Percentiles rank a stretch among this genome's conserved stretches.
Conservation (phyloP, 2,329 filamentous ascomycete species). For the Capronia epimyces region DNA sequence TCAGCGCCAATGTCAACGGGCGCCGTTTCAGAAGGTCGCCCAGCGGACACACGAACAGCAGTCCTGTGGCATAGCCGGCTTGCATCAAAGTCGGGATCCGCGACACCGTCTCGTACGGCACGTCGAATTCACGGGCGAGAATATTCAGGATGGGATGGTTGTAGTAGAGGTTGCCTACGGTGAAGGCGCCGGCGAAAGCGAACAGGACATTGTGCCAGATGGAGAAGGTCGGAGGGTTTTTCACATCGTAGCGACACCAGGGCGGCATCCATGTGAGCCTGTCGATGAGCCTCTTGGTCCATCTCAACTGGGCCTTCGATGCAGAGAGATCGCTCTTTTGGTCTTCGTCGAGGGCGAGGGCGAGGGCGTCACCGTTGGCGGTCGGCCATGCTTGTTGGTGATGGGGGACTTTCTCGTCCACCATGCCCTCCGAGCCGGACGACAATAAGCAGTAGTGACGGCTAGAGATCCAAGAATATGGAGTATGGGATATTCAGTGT, state of each 20-base stretch:
- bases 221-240: constrained; percentile 62
- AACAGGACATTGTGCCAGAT: constrained; percentile 57
- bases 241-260: constrained; percentile 62
- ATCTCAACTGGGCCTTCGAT: constrained; percentile 1
- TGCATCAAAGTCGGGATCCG: constrained; percentile 71
- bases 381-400: constrained; percentile 6
- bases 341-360: constrained; percentile 10
- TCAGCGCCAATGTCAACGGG: constrained; percentile 59
- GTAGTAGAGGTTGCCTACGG: constrained; percentile 69
- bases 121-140: constrained; percentile 64
- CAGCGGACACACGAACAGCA: constrained; percentile 69
- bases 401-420: constrained; percentile 8
- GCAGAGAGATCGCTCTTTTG: constrained; percentile 1
- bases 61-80: constrained; percentile 68
- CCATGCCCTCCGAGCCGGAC: too few species aligned
- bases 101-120: constrained; percentile 62
- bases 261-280: constrained; percentile 52
- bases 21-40: constrained; percentile 64
- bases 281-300: constrained; percentile 10
- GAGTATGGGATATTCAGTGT: too few species aligned
- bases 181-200: constrained; percentile 51
- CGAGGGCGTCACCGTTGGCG: constrained; percentile 1
- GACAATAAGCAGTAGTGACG: too few species aligned
- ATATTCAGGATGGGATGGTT: constrained; percentile 69
- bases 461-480: neutral